A percentile compares a stretch with the other conserved stretches of the same genome.
Conservation (phyloP, 2,329 filamentous ascomycete genomes). For the Venturia pyrina region DNA sequence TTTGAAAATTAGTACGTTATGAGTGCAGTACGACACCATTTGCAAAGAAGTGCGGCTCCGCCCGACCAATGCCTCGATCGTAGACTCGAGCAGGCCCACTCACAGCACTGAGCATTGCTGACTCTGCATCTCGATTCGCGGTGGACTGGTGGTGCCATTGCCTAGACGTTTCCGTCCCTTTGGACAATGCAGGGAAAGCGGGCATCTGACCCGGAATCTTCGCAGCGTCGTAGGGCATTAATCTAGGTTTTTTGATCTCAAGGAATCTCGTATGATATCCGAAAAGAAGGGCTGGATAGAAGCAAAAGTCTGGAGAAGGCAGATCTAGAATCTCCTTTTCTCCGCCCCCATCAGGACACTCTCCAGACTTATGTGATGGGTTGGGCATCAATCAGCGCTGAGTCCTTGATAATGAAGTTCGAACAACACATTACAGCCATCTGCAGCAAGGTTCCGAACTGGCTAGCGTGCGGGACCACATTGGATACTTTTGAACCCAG, state of each 20-base stretch:
- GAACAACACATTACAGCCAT: not conserved
- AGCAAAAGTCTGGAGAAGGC: not conserved
- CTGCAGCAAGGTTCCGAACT: slow-evolving; percentile 1
- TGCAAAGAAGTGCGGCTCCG: not conserved
- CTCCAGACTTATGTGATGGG: not conserved
- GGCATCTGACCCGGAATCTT: not conserved
- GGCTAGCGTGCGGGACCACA: not conserved
- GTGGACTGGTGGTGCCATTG: not conserved
- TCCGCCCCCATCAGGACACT: not conserved
- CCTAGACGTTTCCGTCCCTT: not conserved
- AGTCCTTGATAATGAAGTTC: not conserved
- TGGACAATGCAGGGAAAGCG: not conserved
- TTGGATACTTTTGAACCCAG: not conserved
- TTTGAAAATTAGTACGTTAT: not conserved
- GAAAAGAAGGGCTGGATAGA: not conserved
- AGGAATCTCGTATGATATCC: not conserved
- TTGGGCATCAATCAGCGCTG: not conserved
- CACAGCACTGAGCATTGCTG: not conserved
- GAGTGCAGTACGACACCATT: not conserved
- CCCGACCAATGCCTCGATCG: not conserved
- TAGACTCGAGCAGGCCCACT: not conserved
- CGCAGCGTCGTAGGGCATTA: not conserved
- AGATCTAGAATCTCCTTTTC: not conserved
- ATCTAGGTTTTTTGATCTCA: not conserved
- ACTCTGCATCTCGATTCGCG: not conserved